Base-by-base conservation (phyloP, 371 early-diverging fungal genomes). In the Mortierella sp. region DNA sequence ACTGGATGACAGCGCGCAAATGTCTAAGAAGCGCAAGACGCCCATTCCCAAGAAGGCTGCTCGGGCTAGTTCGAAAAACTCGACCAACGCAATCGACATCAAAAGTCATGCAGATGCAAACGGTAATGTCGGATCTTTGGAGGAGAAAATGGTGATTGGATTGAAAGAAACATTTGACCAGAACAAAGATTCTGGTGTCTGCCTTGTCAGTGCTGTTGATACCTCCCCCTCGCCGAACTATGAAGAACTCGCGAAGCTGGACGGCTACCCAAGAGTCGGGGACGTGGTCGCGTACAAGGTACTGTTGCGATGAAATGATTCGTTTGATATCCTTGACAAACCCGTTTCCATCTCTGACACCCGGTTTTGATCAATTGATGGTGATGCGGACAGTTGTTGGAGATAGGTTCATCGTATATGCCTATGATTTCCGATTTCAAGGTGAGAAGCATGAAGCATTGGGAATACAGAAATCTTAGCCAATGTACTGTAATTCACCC, bases 391-490 rank as follows among this genome's bases (percentile, higher is more conserved):
- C 56, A 73, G 74, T 64, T 64, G 8, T 43, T 76, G 24, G 78
- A 76, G n/a, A 58, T 76, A 52, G 58, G 49, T 13, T 23, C 70
- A 7, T 58, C 61, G 6, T 76, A 76, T 54, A 50, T 27, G 39
- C 78, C 78, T 2, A 42, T 70, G 45, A 59, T 76, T 39, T 76
- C 78, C 0, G 70, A 69, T 13, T 76, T 76, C 43, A 69, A 73
- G 72, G 72, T 71, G 45, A 42, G 23, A 18, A 41, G 43, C 19
- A 19, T 19, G 9, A 16, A 34, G 23, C 34, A 24, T 28, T 31
- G 28, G 8, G 42, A 42, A 42, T 24, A 16, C 41, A 28, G 51
- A 21, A n/a, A 34, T 28, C 19, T 42, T 38, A 1, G 48, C 16
- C 24, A 7, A 18, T 24, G 23, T 23, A 9, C 16, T 47, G 24